Base-by-base conservation (phyloP, 2,329 filamentous ascomycete genomes). In the Xylariomycetidae sp. region DNA sequence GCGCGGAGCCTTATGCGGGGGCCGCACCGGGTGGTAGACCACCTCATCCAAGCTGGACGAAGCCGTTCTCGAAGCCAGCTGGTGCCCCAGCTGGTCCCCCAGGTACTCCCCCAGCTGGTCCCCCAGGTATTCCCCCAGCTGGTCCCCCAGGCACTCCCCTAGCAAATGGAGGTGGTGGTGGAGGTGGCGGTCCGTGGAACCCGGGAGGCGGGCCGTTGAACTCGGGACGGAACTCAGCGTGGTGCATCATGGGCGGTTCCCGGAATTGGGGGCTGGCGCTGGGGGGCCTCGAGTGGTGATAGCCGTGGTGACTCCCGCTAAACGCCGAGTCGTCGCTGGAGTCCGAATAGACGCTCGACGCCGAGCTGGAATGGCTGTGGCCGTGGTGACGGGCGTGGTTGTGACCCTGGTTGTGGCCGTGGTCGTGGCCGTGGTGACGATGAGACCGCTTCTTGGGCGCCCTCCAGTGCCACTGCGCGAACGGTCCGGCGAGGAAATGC, bases 401-500 rank as follows among this genome's bases (percentile, higher is more conserved):
- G 11, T 17, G 40, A 33, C 40, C 42, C n/a, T 27, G 30, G 23
- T 36, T 39, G 18, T 37, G 36, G 33, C 27, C 14, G 10, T 40
- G 13, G 16, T 46, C 44, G 6, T 38, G 27, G 29, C 39, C 30
- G 14, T 37, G 38, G 19, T 33, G 34, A n/a, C n/a, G n/a, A n/a
- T n/a, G n/a, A n/a, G n/a, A n/a, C 26, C 42, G 31, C 31, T 49
- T 51, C 34, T 53, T 48, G 14, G 37, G 33, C 34, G 40, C 38
- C 19, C 36, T 27, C 23, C 15, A 9, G 28, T 28, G 31, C 31
- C 38, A 32, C 25, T 42, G 43, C 9, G 52, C 54, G 29, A 57
- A 56, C 4, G 54, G 54, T 10, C 54, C 54, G 19, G 49, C 50
- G 19, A 56, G 37, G 19, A 57, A 30, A 40, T 58, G 54, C 4